Evolutionary conservation across 106 monocot genomes (phyloP).

Genomic region (Dendrobium huoshanense): DNA sequence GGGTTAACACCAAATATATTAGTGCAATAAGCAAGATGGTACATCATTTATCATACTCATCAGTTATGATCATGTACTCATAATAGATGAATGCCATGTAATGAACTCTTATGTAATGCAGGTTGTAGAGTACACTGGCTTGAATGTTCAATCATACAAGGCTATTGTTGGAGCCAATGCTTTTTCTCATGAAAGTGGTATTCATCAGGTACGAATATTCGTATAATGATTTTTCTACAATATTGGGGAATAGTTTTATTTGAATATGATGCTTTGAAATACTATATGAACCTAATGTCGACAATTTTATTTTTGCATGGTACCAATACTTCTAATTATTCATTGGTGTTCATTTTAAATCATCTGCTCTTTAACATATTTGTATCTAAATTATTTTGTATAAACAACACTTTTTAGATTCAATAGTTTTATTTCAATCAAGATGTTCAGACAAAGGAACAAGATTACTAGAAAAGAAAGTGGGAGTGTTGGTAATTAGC

Average conservation of each 20-base stretch:
- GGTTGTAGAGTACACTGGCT: constrained; percentile 21
- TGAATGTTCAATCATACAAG: constrained; percentile 21
- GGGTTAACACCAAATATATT: constrained; percentile 17
- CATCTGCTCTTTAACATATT: too few species aligned
- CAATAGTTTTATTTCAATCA: too few species aligned
- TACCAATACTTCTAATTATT: not conserved
- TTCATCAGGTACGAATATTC: constrained; percentile 12
- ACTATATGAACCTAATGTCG: not conserved
- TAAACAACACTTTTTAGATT: too few species aligned
- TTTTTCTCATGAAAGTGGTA: constrained; percentile 27
- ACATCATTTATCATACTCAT: not conserved
- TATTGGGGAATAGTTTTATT: not conserved
- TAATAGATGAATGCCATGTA: not conserved
- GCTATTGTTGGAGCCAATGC: constrained; percentile 20
- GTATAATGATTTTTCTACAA: not conserved
- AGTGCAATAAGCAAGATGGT: constrained; percentile 23
- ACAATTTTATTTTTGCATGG: not conserved
- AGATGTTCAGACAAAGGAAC: too few species aligned
- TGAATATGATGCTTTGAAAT: not conserved
- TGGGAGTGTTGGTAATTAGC: too few species aligned
- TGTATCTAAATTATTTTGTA: too few species aligned
- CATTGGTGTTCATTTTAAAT: not conserved
- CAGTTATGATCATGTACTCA: not conserved
- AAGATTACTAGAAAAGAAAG: too few species aligned
- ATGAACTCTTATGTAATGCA: not conserved